These are phyloP conservation scores for Amylocarpus encephaloides DNA, from an alignment of 2,329 filamentous ascomycete genomes.

Conservation along the genomic window DNA sequence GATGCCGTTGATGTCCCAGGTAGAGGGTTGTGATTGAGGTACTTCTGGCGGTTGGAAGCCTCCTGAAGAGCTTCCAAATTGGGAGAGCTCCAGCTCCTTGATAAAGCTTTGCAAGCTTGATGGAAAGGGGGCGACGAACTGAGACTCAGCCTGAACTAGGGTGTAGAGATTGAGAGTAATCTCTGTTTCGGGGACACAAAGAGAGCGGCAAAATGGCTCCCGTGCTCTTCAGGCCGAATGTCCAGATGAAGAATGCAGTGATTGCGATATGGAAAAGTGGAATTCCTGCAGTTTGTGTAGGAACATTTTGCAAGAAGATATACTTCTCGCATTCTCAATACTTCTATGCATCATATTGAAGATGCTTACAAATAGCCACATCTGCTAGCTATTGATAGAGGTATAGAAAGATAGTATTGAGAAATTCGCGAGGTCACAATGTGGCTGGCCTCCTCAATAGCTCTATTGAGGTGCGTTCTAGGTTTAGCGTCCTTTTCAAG, in stretches of 20 bases:
- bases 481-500: constrained; percentile 4
- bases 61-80: background rate
- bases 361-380: background rate
- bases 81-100: background rate
- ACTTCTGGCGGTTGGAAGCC: too few species aligned
- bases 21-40: background rate
- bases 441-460: constrained; percentile 9
- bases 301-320: background rate
- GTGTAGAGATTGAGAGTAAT: background rate
- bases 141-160: constrained; percentile 3
- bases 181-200: constrained; percentile 6
- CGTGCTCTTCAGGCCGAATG: background rate
- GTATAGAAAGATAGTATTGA: too few species aligned
- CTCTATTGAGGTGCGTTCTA: constrained; percentile 10
- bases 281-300: background rate
- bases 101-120: background rate
- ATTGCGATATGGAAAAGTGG: background rate
- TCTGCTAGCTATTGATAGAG: too few species aligned
- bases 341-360: constrained; percentile 6
- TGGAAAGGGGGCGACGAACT: background rate
- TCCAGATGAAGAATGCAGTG: background rate
- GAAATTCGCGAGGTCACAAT: background rate
- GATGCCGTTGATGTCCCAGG: background rate
- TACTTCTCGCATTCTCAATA: background rate
- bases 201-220: background rate